A percentile compares a stretch with the other conserved stretches of the same genome.
These are phyloP conservation scores for Dendrobium chrysotoxum DNA, from an alignment of 106 monocot species.

Conservation along the genomic window DNA sequence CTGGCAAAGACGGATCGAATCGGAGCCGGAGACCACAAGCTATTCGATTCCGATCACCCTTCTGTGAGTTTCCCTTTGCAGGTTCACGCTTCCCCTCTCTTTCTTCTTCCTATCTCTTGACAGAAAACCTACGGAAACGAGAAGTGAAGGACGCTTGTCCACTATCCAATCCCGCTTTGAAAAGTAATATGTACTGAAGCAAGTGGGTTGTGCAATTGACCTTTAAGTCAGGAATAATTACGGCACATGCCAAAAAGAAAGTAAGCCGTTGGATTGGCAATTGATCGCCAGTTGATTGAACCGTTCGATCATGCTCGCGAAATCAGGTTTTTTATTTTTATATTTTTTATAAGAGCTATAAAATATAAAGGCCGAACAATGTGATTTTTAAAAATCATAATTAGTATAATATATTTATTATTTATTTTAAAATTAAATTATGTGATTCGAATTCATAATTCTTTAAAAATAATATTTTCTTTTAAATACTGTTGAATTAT, in stretches of 20 bases:
- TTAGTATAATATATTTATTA: too few species aligned
- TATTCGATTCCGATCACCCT: not conserved
- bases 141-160: not conserved
- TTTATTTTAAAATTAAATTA: too few species aligned
- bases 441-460: too few species aligned
- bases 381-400: too few species aligned
- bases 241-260: not conserved
- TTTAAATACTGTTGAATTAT: too few species aligned
- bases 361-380: too few species aligned
- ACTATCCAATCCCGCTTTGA: not conserved
- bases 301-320: too few species aligned
- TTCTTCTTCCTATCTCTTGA: not conserved
- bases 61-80: not conserved
- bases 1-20: not conserved
- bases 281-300: not conserved
- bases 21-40: not conserved
- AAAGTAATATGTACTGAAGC: not conserved
- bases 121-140: not conserved
- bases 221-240: not conserved
- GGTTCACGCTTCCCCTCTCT: slow-evolving; percentile 1
- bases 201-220: not conserved
- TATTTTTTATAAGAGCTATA: too few species aligned
- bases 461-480: too few species aligned
- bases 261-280: not conserved
- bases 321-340: too few species aligned